These are phyloP conservation scores for Microcos paniculata DNA, from an alignment of 345 rosid genomes.

Conservation along the genomic window DNA sequence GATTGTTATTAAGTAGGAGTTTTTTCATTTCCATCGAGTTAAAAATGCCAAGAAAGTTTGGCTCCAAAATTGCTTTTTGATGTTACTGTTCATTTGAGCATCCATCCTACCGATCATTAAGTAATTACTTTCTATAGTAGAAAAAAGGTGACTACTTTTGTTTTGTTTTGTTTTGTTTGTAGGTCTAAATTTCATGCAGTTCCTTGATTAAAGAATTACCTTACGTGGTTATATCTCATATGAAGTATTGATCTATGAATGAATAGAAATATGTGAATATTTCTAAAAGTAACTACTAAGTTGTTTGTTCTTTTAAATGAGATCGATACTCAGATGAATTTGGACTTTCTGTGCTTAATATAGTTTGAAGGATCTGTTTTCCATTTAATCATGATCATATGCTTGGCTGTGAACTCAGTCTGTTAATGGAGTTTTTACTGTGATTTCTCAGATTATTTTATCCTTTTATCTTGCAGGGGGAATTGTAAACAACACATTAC, in stretches of 20 bases:
- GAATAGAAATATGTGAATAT: background rate
- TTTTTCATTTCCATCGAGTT: no score
- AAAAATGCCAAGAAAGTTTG: no score
- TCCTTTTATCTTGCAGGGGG: slow-evolving; percentile 57
- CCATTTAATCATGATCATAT: background rate
- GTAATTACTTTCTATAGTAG: background rate
- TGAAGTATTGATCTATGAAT: background rate
- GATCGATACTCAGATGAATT: background rate
- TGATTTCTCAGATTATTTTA: background rate
- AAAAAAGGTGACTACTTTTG: background rate
- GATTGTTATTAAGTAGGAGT: no score
- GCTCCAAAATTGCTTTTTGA: no score
- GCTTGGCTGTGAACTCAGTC: background rate
- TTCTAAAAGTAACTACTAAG: background rate
- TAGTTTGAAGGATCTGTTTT: background rate
- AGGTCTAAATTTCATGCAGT: background rate
- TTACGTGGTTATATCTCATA: no score
- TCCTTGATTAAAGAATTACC: background rate
- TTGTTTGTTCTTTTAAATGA: background rate
- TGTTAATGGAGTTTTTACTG: background rate
- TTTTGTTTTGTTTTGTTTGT: background rate
- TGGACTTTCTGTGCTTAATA: background rate
- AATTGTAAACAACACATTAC: slow-evolving; percentile 86
- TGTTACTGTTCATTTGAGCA: background rate
- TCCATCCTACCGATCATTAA: background rate